Evolutionary conservation across 2,329 filamentous ascomycete species (phyloP).

Genomic region (Fusarium tupiense): DNA sequence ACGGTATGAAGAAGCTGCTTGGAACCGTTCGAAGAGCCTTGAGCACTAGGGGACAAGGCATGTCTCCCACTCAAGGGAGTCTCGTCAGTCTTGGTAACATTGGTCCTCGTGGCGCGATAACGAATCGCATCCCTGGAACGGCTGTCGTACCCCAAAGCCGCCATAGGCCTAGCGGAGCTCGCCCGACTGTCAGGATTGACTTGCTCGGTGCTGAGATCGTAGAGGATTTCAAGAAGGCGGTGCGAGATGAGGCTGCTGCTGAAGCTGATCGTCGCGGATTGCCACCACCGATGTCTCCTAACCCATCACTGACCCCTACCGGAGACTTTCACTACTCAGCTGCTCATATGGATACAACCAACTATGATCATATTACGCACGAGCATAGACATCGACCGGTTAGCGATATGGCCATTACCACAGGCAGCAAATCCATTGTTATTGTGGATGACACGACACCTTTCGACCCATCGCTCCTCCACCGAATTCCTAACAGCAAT

Average conservation of each 20-base stretch:
- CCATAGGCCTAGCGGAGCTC: conserved; percentile 54
- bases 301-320: conserved; percentile 42
- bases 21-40: conserved; percentile 86
- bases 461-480: conserved; percentile 60
- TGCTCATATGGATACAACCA: conserved; percentile 54
- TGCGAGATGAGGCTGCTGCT: conserved; percentile 70
- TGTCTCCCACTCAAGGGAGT: conserved; percentile 57
- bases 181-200: conserved; percentile 76
- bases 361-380: conserved; percentile 48
- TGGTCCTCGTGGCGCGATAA: conserved; percentile 63
- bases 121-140: conserved; percentile 68
- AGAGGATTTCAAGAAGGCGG: conserved; percentile 81
- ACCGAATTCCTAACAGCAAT: conserved; percentile 55
- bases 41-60: conserved; percentile 65
- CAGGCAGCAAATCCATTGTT: conserved; percentile 88
- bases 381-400: conserved; percentile 52
- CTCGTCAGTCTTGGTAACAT: conserved; percentile 60
- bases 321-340: conserved; percentile 54
- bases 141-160: conserved; percentile 68
- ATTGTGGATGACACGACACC: conserved; percentile 78
- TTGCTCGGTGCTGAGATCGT: conserved; percentile 80
- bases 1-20: conserved; percentile 86
- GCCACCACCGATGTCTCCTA: conserved; percentile 28
- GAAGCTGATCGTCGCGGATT: conserved; percentile 44
- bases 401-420: conserved; percentile 71